phyloP scores from a whole-genome alignment of 2,329 filamentous ascomycete genomes.

The Ophiostoma montium region DNA sequence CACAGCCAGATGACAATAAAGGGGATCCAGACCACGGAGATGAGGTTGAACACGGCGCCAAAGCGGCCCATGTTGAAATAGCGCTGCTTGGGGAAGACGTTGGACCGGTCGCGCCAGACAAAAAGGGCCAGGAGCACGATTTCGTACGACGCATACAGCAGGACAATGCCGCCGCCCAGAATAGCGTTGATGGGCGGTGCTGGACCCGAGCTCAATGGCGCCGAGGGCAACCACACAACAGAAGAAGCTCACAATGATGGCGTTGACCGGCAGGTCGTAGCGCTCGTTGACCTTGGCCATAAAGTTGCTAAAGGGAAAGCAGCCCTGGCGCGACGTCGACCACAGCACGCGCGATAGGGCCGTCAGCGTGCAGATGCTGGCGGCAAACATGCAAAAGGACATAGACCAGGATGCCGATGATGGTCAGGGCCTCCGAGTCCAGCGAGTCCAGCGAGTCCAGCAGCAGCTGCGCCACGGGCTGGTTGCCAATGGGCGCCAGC shows the following conservation, averaged over 20 bases:
- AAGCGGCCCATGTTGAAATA: neutral
- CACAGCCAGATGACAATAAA: neutral
- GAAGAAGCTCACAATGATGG: neutral
- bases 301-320: neutral
- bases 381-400: neutral
- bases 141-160: neutral
- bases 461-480: slow-evolving; percentile 1
- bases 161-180: neutral
- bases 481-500: neutral
- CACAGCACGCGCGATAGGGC: neutral
- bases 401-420: neutral
- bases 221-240: neutral
- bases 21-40: neutral
- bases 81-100: neutral
- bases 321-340: neutral
- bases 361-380: neutral
- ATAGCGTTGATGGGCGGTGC: slow-evolving; percentile 1
- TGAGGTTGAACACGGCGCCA: neutral
- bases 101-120: neutral
- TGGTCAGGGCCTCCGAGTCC: neutral
- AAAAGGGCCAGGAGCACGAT: neutral
- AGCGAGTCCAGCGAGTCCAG: neutral
- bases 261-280: neutral
- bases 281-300: neutral
- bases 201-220: neutral